A percentile compares a stretch with the other conserved stretches of the same genome.
Evolutionary conservation across 805 yeast species (phyloP).

Genomic region (Monosporozyma yasuniensis): DNA sequence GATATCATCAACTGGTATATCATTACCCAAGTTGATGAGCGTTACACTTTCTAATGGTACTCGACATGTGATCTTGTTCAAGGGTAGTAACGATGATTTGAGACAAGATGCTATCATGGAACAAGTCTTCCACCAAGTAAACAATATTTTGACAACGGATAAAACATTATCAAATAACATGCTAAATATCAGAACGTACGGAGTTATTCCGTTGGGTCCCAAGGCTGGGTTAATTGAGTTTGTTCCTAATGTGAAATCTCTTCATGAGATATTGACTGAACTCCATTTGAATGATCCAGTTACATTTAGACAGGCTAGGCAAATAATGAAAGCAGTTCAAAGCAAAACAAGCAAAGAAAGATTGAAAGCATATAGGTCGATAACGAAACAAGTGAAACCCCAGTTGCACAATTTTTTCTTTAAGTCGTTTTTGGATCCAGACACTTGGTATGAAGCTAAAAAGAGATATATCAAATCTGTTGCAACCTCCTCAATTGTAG

Average conservation of each 20-base stretch:
- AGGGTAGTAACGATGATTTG: constrained; percentile 84
- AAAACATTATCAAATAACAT: constrained; percentile 47
- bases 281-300: constrained; percentile 50
- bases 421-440: constrained; percentile 54
- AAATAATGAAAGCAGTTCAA: constrained; percentile 52
- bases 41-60: constrained; percentile 51
- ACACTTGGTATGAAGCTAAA: constrained; percentile 64
- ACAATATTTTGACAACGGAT: constrained; percentile 49
- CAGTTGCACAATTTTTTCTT: constrained; percentile 63
- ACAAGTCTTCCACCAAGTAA: constrained; percentile 87
- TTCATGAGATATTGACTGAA: constrained; percentile 58
- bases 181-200: constrained; percentile 69
- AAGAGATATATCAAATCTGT: constrained; percentile 63
- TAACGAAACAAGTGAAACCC: constrained; percentile 51
- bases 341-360: constrained; percentile 37
- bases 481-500: constrained; percentile 80
- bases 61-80: constrained; percentile 51
- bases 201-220: constrained; percentile 84
- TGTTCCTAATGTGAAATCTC: constrained; percentile 65
- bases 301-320: constrained; percentile 50
- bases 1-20: constrained; percentile 76
- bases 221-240: constrained; percentile 83
- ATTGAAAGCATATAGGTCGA: constrained; percentile 36
- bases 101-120: constrained; percentile 97
- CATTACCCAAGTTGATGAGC: constrained; percentile 73